Conservation (phyloP, 2,329 filamentous ascomycete species). For the Colletotrichum aenigma region DNA sequence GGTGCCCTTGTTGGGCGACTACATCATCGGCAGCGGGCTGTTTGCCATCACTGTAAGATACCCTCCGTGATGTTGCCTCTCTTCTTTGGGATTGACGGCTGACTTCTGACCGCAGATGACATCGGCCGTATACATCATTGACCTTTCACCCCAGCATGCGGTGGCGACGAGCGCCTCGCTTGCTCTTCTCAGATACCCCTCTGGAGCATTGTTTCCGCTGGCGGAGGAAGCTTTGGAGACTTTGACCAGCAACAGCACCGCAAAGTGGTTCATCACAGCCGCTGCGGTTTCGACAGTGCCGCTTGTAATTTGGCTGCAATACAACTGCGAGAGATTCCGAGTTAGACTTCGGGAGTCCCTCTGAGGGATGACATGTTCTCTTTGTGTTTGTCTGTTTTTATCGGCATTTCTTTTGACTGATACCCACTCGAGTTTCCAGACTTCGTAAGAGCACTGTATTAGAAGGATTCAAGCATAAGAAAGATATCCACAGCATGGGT, state of each 20-base stretch:
- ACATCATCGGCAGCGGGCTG: not conserved
- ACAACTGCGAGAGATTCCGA: not conserved
- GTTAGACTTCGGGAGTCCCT: not conserved
- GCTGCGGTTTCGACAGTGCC: not conserved
- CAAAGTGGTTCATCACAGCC: not conserved
- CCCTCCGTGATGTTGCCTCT: not conserved
- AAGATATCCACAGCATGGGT: not conserved
- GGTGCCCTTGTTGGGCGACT: not conserved
- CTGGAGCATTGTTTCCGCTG: not conserved
- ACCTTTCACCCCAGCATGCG: not conserved
- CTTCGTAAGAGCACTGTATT: not conserved
- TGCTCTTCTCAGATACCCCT: slow-evolving; percentile 3
- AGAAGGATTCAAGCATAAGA: not conserved
- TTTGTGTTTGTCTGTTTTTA: not conserved
- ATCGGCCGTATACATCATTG: slow-evolving; percentile 2
- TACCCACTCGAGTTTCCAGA: not conserved
- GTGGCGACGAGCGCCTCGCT: slow-evolving; percentile 4
- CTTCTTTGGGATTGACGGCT: not conserved
- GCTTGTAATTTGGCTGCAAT: not conserved
- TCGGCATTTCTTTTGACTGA: not conserved
- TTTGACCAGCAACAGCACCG: slow-evolving; percentile 3
- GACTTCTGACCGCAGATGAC: not conserved
- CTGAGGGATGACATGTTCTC: not conserved
- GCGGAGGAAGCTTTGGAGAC: not conserved
- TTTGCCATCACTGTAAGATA: not conserved